Evolutionary conservation across 2,329 filamentous ascomycete genomes (phyloP), one percentile per base, ranked within the genome.

Genomic region (Cytospora piceicola): DNA sequence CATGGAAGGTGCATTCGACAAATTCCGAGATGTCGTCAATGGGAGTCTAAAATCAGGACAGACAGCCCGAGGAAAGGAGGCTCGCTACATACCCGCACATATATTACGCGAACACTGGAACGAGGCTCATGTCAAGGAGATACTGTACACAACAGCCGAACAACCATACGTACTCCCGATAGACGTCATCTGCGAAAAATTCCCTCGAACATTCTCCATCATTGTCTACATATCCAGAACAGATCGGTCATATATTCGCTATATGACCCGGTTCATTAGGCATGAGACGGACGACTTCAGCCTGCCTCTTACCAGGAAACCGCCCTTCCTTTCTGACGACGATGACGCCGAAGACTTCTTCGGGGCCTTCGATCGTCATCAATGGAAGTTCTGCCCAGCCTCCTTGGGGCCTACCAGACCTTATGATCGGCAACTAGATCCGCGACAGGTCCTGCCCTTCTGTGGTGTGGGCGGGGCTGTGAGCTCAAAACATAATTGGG

Each of bases 341-440:
- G 14, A 3, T 36, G 51, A 61, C 14, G 12, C 49, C 32, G 32
- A 61, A 12, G 6, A 1, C 0, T 61, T 61, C 32, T 61, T 32
- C 30, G 29, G 22, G 12, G n/a, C 32, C 0, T 61, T 61, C 27
- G 20, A 53, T 20, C 3, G 30, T 2, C 14, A 20, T 27, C 58
- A 61, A 20, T 61, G 58, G 58, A 42, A 0, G 22, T 61, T 61
- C 22, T 61, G 58, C 20, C 58, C 58, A 6, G 49, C 42, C 4
- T 12, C 27, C 2, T 17, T 54, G 14, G 46, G 58, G 3, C 22
- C 46, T 11, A 12, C 9, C 1, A 5, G 22, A 9, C 20, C 54
- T 4, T 0, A 61, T 7, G 24, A 61, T 22, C 54, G 49, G 22
- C 4, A 30, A 22, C 7, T 61, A 15, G 49, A 61, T n/a, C 17